Evolutionary conservation across 306 rosid species (phyloP).

Genomic region (Rosa multiflora): DNA sequence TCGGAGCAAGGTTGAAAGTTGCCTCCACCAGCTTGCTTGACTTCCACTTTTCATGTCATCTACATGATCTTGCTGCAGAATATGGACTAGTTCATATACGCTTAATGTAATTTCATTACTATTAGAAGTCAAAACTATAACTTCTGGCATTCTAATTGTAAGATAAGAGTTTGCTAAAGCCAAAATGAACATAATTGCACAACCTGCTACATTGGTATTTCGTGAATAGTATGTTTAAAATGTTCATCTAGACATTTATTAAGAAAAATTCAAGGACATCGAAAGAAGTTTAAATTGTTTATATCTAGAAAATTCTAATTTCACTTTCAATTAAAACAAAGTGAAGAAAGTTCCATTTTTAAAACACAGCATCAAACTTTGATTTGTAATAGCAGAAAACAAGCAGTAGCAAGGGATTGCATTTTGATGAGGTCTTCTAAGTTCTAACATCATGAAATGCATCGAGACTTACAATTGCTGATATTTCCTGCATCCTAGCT

Average conservation of each 20-base stretch:
- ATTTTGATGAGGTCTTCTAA: not conserved
- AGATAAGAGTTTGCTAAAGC: not conserved
- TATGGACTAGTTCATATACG: conserved; percentile 10
- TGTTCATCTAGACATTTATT: not conserved
- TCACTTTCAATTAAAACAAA: not conserved
- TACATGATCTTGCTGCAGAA: conserved; percentile 57
- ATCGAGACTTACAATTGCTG: conserved; percentile 48
- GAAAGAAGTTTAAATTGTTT: not conserved
- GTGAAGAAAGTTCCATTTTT: not conserved
- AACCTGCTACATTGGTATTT: not conserved
- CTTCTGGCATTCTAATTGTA: not conserved
- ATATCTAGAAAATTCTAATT: not conserved
- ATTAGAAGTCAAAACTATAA: not conserved
- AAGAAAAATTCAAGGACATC: not conserved
- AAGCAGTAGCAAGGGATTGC: not conserved
- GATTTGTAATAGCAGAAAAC: not conserved
- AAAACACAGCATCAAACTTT: not conserved
- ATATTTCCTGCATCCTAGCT: conserved; percentile 61
- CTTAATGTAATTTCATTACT: not conserved
- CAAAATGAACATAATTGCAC: not conserved
- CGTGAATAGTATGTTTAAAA: not conserved
- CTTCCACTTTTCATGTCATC: conserved; percentile 45
- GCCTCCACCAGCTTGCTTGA: conserved; percentile 87
- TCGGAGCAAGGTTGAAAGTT: conserved; percentile 65
- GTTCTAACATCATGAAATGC: not conserved